A percentile compares a stretch with the other conserved stretches of the same genome.
Evolutionary conservation across 2,329 filamentous ascomycete genomes (phyloP).

Genomic region (Helminthosporium solani): DNA sequence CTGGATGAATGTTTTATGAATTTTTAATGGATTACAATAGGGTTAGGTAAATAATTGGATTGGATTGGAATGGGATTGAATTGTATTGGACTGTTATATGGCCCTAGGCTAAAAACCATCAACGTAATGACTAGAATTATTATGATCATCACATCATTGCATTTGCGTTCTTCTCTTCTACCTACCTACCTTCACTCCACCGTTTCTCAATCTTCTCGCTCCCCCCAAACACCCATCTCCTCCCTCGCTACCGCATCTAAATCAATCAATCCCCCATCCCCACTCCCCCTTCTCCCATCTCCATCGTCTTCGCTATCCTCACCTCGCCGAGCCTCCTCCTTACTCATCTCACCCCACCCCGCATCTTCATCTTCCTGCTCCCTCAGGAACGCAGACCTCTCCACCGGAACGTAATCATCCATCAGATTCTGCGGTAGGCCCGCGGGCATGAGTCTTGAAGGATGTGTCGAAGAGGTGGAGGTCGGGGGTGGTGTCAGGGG

Average conservation of each 20-base stretch:
- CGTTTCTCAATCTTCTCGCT: neutral
- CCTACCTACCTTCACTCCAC: too few species aligned
- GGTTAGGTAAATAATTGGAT: too few species aligned
- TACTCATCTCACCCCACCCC: slow-evolving; percentile 36
- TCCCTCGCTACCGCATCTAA: slow-evolving; percentile 38
- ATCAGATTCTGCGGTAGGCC: slow-evolving; percentile 32
- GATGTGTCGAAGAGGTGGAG: slow-evolving; percentile 7
- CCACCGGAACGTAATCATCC: slow-evolving; percentile 38
- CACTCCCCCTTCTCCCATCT: slow-evolving; percentile 3
- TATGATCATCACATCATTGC: too few species aligned
- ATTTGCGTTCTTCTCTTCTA: too few species aligned
- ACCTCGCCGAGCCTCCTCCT: slow-evolving; percentile 18
- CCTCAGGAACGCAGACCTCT: slow-evolving; percentile 19
- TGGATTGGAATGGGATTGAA: too few species aligned
- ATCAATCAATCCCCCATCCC: slow-evolving; percentile 26
- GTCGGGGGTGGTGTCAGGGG: slow-evolving; percentile 27
- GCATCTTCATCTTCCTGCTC: slow-evolving; percentile 33
- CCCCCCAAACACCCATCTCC: slow-evolving; percentile 40
- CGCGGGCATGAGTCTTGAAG: slow-evolving; percentile 9
- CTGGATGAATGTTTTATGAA: too few species aligned
- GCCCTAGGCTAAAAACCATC: too few species aligned
- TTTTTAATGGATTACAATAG: too few species aligned
- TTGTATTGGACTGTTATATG: too few species aligned
- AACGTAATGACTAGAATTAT: too few species aligned
- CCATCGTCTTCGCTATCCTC: slow-evolving; percentile 14